These are phyloP conservation scores for Tilletia horrida DNA, from an alignment of 1,284 basidiomycete species.

Conservation along the genomic window DNA sequence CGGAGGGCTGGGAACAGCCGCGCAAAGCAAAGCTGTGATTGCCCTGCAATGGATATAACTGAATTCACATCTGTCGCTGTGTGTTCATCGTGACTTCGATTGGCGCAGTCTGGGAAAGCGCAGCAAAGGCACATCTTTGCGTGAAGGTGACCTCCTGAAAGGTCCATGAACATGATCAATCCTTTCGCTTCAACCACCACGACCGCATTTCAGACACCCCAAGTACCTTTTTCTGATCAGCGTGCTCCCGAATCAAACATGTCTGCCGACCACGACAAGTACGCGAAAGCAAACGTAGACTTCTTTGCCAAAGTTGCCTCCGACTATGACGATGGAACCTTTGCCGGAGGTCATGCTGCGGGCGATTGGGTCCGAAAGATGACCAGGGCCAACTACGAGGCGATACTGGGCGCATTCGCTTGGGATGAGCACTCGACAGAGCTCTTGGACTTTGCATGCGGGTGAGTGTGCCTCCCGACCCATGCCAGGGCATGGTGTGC, in stretches of 20 bases:
- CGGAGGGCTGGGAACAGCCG: slow-evolving; percentile 12
- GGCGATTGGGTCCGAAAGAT: neutral
- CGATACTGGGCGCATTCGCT: neutral
- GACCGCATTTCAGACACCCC: neutral
- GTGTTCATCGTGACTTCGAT: too few relatives aligned
- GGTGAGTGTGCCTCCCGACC: too few relatives aligned
- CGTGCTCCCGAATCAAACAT: too few relatives aligned
- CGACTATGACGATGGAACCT: neutral
- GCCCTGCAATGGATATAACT: too few relatives aligned
- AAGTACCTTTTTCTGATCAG: too few relatives aligned
- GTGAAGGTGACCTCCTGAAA: too few relatives aligned
- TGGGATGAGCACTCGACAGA: neutral
- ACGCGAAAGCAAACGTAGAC: neutral
- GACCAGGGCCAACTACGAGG: neutral
- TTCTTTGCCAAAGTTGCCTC: neutral
- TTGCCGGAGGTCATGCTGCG: neutral
- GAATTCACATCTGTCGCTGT: too few relatives aligned
- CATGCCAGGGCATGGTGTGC: neutral
- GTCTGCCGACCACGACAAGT: neutral
- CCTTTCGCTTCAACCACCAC: too few relatives aligned
- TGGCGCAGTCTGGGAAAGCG: too few relatives aligned
- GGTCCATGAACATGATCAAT: too few relatives aligned
- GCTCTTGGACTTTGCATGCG: slow-evolving; percentile 8
- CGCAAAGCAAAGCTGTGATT: slow-evolving; percentile 10
- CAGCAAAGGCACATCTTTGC: too few relatives aligned